Evolutionary conservation across 257 asterid genomes (phyloP).

Genomic region (Przewalskia tangutica): DNA sequence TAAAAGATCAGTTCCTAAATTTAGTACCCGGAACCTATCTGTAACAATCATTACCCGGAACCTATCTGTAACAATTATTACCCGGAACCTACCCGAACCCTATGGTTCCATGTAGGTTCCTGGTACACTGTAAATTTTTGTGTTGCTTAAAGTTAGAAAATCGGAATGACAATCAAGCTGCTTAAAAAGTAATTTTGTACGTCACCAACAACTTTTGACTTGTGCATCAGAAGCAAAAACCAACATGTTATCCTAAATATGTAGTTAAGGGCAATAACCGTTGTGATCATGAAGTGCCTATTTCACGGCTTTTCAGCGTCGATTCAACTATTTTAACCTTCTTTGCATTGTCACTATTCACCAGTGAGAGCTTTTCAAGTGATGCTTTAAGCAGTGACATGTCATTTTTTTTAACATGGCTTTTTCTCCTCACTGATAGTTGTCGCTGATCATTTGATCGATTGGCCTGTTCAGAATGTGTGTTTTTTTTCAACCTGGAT

Average conservation of each 20-base stretch:
- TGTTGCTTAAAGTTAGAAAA: too few species aligned
- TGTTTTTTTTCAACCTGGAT: constrained; percentile 46
- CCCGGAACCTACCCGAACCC: too few species aligned
- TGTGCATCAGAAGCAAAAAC: too few species aligned
- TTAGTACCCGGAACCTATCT: too few species aligned
- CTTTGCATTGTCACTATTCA: constrained; percentile 57
- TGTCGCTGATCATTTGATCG: constrained; percentile 24
- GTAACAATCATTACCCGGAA: too few species aligned
- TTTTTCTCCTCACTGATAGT: constrained; percentile 23
- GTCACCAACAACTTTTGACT: not conserved
- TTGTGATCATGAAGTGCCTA: constrained; percentile 12
- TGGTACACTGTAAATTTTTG: too few species aligned
- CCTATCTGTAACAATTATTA: too few species aligned
- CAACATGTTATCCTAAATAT: not conserved
- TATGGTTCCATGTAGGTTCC: too few species aligned
- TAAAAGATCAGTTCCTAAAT: too few species aligned
- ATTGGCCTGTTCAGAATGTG: constrained; percentile 30
- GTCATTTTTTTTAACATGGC: constrained; percentile 30
- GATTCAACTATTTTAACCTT: constrained; percentile 69
- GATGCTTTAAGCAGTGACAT: constrained; percentile 59
- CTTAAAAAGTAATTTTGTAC: not conserved
- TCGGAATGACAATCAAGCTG: not conserved
- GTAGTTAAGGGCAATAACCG: not conserved
- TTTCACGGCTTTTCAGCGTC: constrained; percentile 39
- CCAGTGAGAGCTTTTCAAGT: constrained; percentile 51